These are phyloP conservation scores for Citrus trifoliata DNA, from an alignment of 345 rosid species.

Conservation along the genomic window DNA sequence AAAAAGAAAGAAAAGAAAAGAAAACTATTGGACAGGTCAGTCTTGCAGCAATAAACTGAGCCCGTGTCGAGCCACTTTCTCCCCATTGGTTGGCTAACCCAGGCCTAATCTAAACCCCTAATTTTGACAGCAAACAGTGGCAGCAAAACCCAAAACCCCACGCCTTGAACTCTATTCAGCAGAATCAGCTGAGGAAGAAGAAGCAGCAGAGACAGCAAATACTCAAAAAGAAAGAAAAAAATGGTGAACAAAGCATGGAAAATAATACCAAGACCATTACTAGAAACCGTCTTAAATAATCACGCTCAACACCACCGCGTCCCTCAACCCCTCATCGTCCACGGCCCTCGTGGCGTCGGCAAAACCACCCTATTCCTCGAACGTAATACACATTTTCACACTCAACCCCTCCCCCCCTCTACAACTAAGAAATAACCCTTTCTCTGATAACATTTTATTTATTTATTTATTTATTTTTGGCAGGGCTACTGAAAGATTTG, in stretches of 20 bases:
- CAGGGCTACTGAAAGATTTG: conserved; percentile 84
- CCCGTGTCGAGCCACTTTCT: background rate
- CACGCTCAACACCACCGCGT: conserved; percentile 97
- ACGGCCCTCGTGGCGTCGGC: conserved; percentile 98
- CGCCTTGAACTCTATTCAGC: background rate
- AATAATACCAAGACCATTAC: conserved; percentile 74
- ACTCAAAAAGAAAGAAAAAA: background rate
- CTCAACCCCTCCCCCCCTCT: too few relatives aligned
- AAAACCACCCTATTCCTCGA: conserved; percentile 91
- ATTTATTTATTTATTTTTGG: background rate
- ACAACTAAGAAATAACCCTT: background rate
- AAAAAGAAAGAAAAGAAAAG: too few relatives aligned
- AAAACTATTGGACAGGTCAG: background rate
- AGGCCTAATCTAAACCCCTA: background rate
- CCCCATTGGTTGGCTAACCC: too few relatives aligned
- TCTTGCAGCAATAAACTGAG: background rate
- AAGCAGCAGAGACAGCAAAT: too few relatives aligned
- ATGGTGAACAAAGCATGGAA: conserved; percentile 91
- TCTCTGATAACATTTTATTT: background rate
- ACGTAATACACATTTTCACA: conserved; percentile 30
- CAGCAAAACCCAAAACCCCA: background rate
- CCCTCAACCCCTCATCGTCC: conserved; percentile 88
- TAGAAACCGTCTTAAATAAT: conserved; percentile 84
- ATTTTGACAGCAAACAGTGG: background rate
- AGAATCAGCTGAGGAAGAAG: background rate